A percentile compares a stretch with the other conserved stretches of the same genome.
phyloP scores from a whole-genome alignment of 768 basidiomycete species.

The Mycena sanguinolenta region DNA sequence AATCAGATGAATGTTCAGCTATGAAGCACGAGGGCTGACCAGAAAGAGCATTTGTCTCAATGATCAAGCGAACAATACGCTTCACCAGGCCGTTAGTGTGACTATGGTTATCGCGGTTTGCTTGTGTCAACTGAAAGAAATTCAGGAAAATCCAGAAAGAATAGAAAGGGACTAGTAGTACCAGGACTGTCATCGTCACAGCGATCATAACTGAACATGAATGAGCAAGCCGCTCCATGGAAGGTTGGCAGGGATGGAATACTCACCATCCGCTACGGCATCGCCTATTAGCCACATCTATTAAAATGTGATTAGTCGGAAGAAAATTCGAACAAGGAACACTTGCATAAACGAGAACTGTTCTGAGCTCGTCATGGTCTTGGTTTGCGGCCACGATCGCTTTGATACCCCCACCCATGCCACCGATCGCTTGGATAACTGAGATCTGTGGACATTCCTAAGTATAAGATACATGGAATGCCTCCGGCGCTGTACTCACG shows the following conservation, averaged over 20 bases:
- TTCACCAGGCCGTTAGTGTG: constrained; percentile 33
- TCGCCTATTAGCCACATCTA: constrained; percentile 35
- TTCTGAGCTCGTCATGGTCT: constrained; percentile 26
- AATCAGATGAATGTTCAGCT: background rate
- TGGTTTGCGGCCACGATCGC: constrained; percentile 28
- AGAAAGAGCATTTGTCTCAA: constrained; percentile 33
- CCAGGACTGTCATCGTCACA: constrained; percentile 27
- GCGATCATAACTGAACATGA: constrained; percentile 24
- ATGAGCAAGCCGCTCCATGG: too few relatives aligned
- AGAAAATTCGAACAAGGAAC: background rate
- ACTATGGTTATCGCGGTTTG: constrained; percentile 13
- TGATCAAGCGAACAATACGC: constrained; percentile 31
- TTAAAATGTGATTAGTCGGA: background rate
- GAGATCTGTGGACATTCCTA: constrained; percentile 8
- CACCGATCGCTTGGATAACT: constrained; percentile 29
- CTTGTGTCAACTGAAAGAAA: constrained; percentile 25
- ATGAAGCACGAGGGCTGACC: background rate
- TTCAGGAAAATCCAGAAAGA: background rate
- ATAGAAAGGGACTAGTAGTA: background rate
- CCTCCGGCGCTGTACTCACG: constrained; percentile 6
- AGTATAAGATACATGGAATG: too few relatives aligned
- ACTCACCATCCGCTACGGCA: constrained; percentile 27
- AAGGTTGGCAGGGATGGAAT: too few relatives aligned
- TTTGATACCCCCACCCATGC: constrained; percentile 30
- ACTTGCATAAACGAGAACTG: constrained; percentile 31